Base-by-base conservation (phyloP, 1,284 basidiomycete species). In the Apiotrichum akiyoshidainum region DNA sequence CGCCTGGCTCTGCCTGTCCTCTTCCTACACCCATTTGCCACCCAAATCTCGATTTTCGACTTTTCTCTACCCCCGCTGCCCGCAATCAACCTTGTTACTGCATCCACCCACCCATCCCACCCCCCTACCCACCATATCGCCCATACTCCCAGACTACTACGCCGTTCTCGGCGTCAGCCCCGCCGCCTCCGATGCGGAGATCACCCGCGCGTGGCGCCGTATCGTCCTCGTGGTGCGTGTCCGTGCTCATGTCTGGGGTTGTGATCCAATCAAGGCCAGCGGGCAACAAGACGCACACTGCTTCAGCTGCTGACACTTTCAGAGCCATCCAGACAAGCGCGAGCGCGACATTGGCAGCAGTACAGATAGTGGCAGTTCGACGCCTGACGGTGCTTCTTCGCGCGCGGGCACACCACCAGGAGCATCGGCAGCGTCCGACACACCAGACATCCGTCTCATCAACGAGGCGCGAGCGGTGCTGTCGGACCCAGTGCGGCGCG, bases 391-490 rank as follows among this genome's bases (percentile, higher is more conserved):
- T 17, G 26, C 26, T 31, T 31, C 26, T 31, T 31, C 26, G 26
- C 26, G 26, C 26, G 26, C 26, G 26, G 26, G 26, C 26, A 31
- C 26, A 2, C 21, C 22, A 33, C 8, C 37, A 17, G 35, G 22
- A 46, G 19, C 16, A 16, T 1, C 42, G 21, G 11, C 42, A 41
- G 40, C 40, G 3, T 44, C 22, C 11, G 37, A 19, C 34, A 21
- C 22, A 16, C 50, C 21, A 22, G 68, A 73, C 55, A 72, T 77
- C 21, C 53, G 69, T 5, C 59, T 69, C 14, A 57, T 79, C 19
- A 79, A 78, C 57, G 70, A 77, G 58, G 78, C 78, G 8, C 70
- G 72, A 54, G 68, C 66, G 17, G 67, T 78, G 2, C 62, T 80
- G 16, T 67, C 68, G 8, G 72, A 78, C 56, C 59, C 64, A 0